Percentiles rank a stretch among this genome's conserved stretches.
Evolutionary conservation across 495 filamentous ascomycete genomes (phyloP).

Genomic region (Aspergillus leporis): DNA sequence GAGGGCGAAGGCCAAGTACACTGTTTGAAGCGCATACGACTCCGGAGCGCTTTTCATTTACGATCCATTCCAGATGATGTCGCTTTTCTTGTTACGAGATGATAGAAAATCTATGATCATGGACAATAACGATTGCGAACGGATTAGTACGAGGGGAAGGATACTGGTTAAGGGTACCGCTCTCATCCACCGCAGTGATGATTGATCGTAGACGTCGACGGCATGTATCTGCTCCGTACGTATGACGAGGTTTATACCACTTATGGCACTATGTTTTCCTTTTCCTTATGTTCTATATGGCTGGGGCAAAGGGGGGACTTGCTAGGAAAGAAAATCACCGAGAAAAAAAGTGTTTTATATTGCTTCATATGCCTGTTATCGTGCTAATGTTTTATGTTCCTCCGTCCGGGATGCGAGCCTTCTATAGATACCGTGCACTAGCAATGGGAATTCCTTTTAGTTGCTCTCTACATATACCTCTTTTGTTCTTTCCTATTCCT

Average conservation of each 20-base stretch:
- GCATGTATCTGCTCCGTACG: slow-evolving; percentile 24
- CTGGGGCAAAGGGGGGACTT: slow-evolving; percentile 3
- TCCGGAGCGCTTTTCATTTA: slow-evolving; percentile 15
- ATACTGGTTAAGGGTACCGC: slow-evolving; percentile 3
- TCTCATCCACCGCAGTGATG: slow-evolving; percentile 12
- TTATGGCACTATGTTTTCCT: slow-evolving; percentile 19
- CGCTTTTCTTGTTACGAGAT: slow-evolving; percentile 19
- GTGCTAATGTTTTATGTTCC: background rate
- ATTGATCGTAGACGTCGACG: slow-evolving; percentile 20
- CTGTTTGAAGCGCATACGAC: slow-evolving; percentile 54
- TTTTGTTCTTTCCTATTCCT: too few species aligned
- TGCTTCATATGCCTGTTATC: background rate
- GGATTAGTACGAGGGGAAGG: slow-evolving; percentile 7
- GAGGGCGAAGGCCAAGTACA: slow-evolving; percentile 91
- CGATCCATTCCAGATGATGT: slow-evolving; percentile 16
- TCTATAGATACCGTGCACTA: slow-evolving; percentile 1
- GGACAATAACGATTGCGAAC: slow-evolving; percentile 18
- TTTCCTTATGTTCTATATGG: slow-evolving; percentile 10
- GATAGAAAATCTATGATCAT: slow-evolving; percentile 20
- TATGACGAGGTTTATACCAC: slow-evolving; percentile 32
- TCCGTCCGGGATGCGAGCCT: background rate
- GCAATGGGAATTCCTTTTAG: background rate
- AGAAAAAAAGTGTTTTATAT: background rate
- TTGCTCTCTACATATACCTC: background rate
- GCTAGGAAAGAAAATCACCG: background rate